phyloP scores from a whole-genome alignment of 139 green algal species.

The Haematococcus sp. region DNA sequence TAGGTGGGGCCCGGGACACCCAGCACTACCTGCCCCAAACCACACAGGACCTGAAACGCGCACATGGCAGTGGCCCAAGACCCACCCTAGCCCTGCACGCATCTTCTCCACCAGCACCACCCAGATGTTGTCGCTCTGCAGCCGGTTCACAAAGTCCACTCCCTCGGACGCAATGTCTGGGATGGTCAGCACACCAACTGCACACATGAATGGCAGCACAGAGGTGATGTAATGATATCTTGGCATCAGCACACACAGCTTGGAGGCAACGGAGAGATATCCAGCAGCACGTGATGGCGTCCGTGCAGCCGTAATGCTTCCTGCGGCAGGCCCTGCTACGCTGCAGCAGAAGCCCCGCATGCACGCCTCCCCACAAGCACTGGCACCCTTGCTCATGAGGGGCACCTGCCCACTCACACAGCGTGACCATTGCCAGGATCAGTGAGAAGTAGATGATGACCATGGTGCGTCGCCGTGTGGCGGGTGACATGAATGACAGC shows the following conservation, averaged over 20 bases:
- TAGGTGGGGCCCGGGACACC: too few relatives aligned
- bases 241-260: neutral
- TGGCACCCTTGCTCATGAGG: neutral
- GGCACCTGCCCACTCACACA: slow-evolving; percentile 11
- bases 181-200: slow-evolving; percentile 80
- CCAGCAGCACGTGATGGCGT: too few relatives aligned
- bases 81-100: slow-evolving; percentile 73
- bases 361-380: too few relatives aligned
- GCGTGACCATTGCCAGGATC: slow-evolving; percentile 72
- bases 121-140: slow-evolving; percentile 92
- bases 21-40: too few relatives aligned
- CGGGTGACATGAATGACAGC: slow-evolving; percentile 23
- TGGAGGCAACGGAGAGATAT: neutral
- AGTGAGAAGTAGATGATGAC: slow-evolving; percentile 78
- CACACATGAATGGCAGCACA: neutral
- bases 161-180: slow-evolving; percentile 85
- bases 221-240: neutral
- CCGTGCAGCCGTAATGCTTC: neutral
- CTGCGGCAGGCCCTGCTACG: neutral
- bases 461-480: slow-evolving; percentile 47
- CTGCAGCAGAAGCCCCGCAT: neutral
- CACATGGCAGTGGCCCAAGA: too few relatives aligned
- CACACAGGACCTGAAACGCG: too few relatives aligned
- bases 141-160: slow-evolving; percentile 77
- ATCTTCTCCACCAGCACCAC: slow-evolving; percentile 84